Conservation (phyloP, 2,329 filamentous ascomycete species). For the Cladosporium sp. region DNA sequence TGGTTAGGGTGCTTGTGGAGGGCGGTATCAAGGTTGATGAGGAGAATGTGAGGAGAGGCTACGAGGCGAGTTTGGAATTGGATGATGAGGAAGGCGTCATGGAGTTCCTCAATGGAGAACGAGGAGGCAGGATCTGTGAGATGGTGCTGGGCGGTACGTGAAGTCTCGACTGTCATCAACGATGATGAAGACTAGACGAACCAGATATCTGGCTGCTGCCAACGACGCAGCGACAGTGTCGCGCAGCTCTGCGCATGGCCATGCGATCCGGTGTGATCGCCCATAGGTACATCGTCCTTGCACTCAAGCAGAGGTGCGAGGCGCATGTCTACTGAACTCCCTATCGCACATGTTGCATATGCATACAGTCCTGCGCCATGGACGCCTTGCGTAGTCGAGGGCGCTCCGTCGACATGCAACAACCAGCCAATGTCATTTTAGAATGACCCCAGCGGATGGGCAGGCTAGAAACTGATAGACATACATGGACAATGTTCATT, state of each 20-base stretch:
- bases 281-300: background rate
- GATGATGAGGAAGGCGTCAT: slow-evolving; percentile 63
- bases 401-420: background rate
- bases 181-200: background rate
- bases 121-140: slow-evolving; percentile 41
- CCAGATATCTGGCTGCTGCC: background rate
- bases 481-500: background rate
- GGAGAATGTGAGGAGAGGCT: slow-evolving; percentile 80
- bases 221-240: background rate
- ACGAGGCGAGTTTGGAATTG: slow-evolving; percentile 78
- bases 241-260: background rate
- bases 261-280: background rate
- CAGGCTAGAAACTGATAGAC: background rate
- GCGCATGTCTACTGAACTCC: background rate
- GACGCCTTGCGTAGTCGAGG: background rate
- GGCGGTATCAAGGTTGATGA: slow-evolving; percentile 85
- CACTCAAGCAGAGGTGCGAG: background rate
- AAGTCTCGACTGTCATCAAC: slow-evolving; percentile 8
- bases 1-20: slow-evolving; percentile 81
- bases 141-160: slow-evolving; percentile 34
- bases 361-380: background rate
- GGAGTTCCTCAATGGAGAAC: slow-evolving; percentile 42
- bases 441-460: background rate
- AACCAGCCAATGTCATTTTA: background rate
- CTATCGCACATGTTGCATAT: background rate